These are phyloP conservation scores for Colletotrichum neosansevieriae DNA, from an alignment of 2,329 filamentous ascomycete genomes.

Conservation along the genomic window DNA sequence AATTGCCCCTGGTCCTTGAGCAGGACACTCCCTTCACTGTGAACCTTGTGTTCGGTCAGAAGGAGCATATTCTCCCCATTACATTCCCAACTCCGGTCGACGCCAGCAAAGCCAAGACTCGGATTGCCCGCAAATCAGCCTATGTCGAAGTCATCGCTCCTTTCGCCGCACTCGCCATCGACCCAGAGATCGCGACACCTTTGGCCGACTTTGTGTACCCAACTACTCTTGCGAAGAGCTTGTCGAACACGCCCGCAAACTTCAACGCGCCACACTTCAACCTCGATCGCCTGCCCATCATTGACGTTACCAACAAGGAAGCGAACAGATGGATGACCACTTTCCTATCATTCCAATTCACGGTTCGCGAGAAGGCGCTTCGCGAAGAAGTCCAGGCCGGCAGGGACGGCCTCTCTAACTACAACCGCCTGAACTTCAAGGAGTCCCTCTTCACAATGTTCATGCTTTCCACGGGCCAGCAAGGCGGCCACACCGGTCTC, in stretches of 20 bases:
- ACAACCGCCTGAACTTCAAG: slow-evolving; percentile 59
- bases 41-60: slow-evolving; percentile 54
- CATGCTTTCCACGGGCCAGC: slow-evolving; percentile 58
- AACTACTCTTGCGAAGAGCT: slow-evolving; percentile 43
- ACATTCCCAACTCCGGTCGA: slow-evolving; percentile 56
- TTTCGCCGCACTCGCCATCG: slow-evolving; percentile 45
- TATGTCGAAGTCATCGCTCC: slow-evolving; percentile 59
- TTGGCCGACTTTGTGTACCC: slow-evolving; percentile 55
- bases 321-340: slow-evolving; percentile 54
- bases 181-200: background rate
- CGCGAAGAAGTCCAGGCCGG: slow-evolving; percentile 46
- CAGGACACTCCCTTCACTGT: slow-evolving; percentile 56
- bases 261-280: slow-evolving; percentile 57
- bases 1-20: slow-evolving; percentile 50
- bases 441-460: slow-evolving; percentile 62
- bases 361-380: slow-evolving; percentile 53
- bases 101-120: slow-evolving; percentile 50
- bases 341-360: slow-evolving; percentile 56
- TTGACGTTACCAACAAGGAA: slow-evolving; percentile 52
- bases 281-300: slow-evolving; percentile 58
- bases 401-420: slow-evolving; percentile 43
- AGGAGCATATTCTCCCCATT: slow-evolving; percentile 48
- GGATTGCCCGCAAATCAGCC: slow-evolving; percentile 57
- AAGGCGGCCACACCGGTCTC: slow-evolving; percentile 58
- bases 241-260: slow-evolving; percentile 48